A percentile compares a stretch with the other conserved stretches of the same genome.
Evolutionary conservation across 345 rosid genomes (phyloP).

Genomic region (Populus euphratica): DNA sequence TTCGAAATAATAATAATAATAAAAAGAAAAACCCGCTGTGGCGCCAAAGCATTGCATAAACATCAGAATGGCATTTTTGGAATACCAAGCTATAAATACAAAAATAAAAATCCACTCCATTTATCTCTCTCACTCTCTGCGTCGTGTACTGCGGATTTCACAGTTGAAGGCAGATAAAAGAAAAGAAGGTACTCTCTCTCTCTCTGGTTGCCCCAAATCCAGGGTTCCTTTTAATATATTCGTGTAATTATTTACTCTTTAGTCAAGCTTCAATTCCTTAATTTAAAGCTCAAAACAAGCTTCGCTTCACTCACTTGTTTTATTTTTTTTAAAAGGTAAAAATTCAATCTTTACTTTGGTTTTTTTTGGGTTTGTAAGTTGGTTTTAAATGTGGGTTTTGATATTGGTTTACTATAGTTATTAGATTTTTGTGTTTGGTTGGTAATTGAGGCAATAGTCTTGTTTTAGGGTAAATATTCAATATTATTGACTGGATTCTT

Average conservation of each 20-base stretch:
- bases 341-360: background rate
- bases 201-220: slow-evolving; percentile 35
- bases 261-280: background rate
- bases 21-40: background rate
- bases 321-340: background rate
- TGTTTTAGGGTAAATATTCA: background rate
- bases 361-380: background rate
- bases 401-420: background rate
- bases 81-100: slow-evolving; percentile 11
- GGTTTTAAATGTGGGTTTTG: background rate
- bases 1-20: background rate
- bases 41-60: background rate
- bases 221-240: slow-evolving; percentile 22
- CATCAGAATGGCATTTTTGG: slow-evolving; percentile 13
- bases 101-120: background rate
- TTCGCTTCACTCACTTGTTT: background rate
- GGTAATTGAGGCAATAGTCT: background rate
- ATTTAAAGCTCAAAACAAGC: background rate
- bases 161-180: slow-evolving; percentile 10
- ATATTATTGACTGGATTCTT: background rate
- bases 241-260: background rate
- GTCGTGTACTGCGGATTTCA: slow-evolving; percentile 25
- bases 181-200: slow-evolving; percentile 22
- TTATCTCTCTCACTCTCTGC: background rate
- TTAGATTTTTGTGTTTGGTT: background rate